Conservation (phyloP, 495 filamentous ascomycete species). For the Sabuloglossum arenarium region DNA sequence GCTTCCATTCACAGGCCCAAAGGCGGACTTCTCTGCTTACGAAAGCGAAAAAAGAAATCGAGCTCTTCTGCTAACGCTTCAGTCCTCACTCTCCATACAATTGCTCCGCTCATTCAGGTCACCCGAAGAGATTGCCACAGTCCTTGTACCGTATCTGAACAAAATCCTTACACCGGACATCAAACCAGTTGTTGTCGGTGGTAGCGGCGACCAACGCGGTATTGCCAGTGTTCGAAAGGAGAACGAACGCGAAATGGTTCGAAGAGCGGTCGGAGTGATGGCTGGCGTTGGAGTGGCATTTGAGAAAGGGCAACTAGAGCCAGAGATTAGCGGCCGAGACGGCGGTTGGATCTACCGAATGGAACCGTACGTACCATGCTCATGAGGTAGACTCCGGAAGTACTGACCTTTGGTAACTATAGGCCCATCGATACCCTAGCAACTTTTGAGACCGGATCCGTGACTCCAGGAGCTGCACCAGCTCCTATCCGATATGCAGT, state of each 20-base stretch:
- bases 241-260: slow-evolving; percentile 58
- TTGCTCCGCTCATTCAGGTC: slow-evolving; percentile 59
- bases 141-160: slow-evolving; percentile 65
- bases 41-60: slow-evolving; percentile 55
- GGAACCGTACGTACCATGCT: slow-evolving; percentile 52
- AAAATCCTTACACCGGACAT: slow-evolving; percentile 72
- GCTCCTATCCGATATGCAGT: slow-evolving; percentile 71
- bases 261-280: slow-evolving; percentile 60
- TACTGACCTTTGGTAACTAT: slow-evolving; percentile 9
- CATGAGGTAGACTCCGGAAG: slow-evolving; percentile 9
- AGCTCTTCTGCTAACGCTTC: slow-evolving; percentile 29
- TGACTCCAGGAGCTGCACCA: slow-evolving; percentile 14
- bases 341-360: slow-evolving; percentile 72
- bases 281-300: slow-evolving; percentile 57
- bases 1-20: slow-evolving; percentile 57
- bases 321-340: slow-evolving; percentile 23
- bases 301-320: slow-evolving; percentile 63
- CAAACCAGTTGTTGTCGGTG: slow-evolving; percentile 76
- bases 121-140: slow-evolving; percentile 47
- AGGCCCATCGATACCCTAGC: slow-evolving; percentile 52
- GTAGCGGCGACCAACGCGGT: slow-evolving; percentile 39
- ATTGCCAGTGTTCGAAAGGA: slow-evolving; percentile 75
- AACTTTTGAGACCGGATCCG: slow-evolving; percentile 32
- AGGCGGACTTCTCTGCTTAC: slow-evolving; percentile 56
- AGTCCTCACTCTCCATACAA: slow-evolving; percentile 31